phyloP scores from a whole-genome alignment of 176 grass and related monocot genomes.

The Ananas comosus region DNA sequence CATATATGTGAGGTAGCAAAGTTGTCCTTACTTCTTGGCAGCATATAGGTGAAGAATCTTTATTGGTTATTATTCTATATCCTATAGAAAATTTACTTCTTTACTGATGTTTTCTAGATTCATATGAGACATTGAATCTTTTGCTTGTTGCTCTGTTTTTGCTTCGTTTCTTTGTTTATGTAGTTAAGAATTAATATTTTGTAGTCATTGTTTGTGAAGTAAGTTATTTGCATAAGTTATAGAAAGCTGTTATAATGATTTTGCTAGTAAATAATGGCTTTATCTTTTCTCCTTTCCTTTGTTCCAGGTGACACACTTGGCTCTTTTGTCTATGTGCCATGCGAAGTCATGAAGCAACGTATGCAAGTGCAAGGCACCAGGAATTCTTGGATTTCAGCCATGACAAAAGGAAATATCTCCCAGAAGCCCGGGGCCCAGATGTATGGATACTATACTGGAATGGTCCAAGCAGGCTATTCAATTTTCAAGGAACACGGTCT shows the following conservation, averaged over 20 bases:
- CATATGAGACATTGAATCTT: too few species aligned
- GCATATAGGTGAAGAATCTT: not conserved
- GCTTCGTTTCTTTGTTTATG: too few species aligned
- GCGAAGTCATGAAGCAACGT: conserved; percentile 90
- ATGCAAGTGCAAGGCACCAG: conserved; percentile 95
- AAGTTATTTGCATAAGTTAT: not conserved
- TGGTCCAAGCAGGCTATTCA: conserved; percentile 84
- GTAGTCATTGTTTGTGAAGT: too few species aligned
- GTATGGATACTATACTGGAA: conserved; percentile 83
- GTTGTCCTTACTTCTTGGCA: not conserved
- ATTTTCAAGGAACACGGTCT: conserved; percentile 76
- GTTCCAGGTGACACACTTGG: conserved; percentile 91
- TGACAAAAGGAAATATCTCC: conserved; percentile 47
- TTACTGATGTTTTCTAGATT: too few species aligned
- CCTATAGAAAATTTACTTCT: too few species aligned
- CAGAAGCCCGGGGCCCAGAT: conserved; percentile 35
- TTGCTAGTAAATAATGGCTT: not conserved
- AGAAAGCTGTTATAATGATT: not conserved
- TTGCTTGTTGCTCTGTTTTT: too few species aligned
- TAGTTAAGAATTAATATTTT: too few species aligned
- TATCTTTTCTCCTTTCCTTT: not conserved
- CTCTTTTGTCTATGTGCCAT: conserved; percentile 91
- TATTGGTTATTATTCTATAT: too few species aligned
- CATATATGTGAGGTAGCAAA: too few species aligned
- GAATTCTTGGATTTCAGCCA: conserved; percentile 50